Evolutionary conservation across 1,284 basidiomycete genomes (phyloP).

Genomic region (Psilocybe mexicana): DNA sequence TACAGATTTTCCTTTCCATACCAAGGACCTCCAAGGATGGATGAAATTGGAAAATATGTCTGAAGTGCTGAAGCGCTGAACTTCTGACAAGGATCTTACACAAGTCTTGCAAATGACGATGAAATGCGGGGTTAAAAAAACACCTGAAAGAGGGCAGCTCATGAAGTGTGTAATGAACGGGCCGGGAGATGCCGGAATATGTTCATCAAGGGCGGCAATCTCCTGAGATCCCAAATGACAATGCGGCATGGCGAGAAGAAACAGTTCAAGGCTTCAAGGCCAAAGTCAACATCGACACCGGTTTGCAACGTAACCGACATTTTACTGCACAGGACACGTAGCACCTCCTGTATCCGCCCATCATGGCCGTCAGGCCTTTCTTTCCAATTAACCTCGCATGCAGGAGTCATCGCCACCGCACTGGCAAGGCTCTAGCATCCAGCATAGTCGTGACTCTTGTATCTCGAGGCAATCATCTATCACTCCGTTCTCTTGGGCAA

Average conservation of each 20-base stretch:
- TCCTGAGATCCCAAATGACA: conserved; percentile 12
- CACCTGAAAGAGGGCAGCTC: conserved; percentile 4
- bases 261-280: neutral
- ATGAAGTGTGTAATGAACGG: conserved; percentile 8
- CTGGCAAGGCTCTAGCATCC: neutral
- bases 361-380: conserved; percentile 35
- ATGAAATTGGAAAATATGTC: too few species aligned
- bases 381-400: conserved; percentile 27
- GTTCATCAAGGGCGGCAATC: conserved; percentile 7
- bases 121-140: conserved; percentile 17
- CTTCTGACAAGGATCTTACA: too few species aligned
- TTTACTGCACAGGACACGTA: conserved; percentile 16
- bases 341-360: conserved; percentile 9
- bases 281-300: conserved; percentile 8
- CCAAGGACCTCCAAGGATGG: too few species aligned
- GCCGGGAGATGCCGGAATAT: neutral
- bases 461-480: conserved; percentile 12
- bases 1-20: too few species aligned
- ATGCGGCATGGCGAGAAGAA: neutral
- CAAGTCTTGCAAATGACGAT: too few species aligned
- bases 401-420: conserved; percentile 20
- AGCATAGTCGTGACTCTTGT: conserved; percentile 11
- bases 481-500: conserved; percentile 3
- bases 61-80: too few species aligned
- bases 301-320: conserved; percentile 12